phyloP scores from a whole-genome alignment of 495 filamentous ascomycete species.

The Penicillium crystallinum region DNA sequence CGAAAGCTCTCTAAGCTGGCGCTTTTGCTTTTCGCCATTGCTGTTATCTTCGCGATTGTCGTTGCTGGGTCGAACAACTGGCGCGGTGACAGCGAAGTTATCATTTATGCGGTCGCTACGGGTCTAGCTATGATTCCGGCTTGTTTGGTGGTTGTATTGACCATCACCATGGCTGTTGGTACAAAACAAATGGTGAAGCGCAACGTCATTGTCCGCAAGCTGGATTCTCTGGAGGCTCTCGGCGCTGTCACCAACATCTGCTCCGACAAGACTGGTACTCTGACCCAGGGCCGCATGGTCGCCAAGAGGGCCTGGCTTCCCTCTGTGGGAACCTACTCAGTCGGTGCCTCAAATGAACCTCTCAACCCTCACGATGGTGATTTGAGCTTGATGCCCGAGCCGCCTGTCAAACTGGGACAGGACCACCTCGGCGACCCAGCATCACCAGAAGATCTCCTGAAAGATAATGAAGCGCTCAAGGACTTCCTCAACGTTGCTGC shows the following conservation, averaged over 20 bases:
- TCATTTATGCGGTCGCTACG: constrained; percentile 69
- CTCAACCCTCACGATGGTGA: constrained; percentile 52
- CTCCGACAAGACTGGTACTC: constrained; percentile 67
- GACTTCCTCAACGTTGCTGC: constrained; percentile 57
- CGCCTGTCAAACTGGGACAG: constrained; percentile 31
- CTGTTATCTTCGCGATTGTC: constrained; percentile 63
- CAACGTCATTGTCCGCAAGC: constrained; percentile 63
- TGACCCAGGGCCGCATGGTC: constrained; percentile 74
- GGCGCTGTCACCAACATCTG: constrained; percentile 69
- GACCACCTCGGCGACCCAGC: constrained; percentile 9
- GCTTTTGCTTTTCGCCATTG: constrained; percentile 61
- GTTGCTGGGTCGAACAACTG: constrained; percentile 59
- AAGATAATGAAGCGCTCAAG: constrained; percentile 37
- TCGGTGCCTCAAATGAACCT: constrained; percentile 51
- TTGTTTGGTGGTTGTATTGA: constrained; percentile 69
- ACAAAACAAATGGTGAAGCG: constrained; percentile 67
- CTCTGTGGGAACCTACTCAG: constrained; percentile 53
- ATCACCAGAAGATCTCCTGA: constrained; percentile 32
- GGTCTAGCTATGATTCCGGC: constrained; percentile 69
- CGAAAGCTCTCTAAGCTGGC: constrained; percentile 67
- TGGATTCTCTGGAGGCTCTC: constrained; percentile 62
- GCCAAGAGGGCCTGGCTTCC: constrained; percentile 79
- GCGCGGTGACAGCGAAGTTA: constrained; percentile 54
- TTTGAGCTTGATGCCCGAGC: constrained; percentile 36
- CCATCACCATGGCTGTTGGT: constrained; percentile 70